phyloP scores from a whole-genome alignment of 75 land plant genomes.

The Picea sitchensis region DNA sequence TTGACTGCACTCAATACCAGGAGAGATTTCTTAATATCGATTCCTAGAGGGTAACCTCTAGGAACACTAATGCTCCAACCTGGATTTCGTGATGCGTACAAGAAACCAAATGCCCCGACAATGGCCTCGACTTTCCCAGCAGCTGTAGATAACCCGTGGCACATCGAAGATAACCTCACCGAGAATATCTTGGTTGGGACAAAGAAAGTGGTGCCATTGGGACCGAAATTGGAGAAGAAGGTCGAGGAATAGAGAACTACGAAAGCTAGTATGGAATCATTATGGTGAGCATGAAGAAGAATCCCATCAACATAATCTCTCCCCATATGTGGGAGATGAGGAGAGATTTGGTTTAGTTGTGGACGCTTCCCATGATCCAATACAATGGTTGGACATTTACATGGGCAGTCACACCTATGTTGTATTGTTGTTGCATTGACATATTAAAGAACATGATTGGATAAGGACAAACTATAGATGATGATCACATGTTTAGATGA shows the following conservation, averaged over 20 bases:
- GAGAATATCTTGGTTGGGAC: constrained; percentile 59
- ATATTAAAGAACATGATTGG: too few relatives aligned
- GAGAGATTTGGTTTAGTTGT: too few relatives aligned
- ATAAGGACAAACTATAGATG: too few relatives aligned
- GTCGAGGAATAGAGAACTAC: constrained; percentile 27
- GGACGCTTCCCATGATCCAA: too few relatives aligned
- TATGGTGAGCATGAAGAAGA: constrained; percentile 34
- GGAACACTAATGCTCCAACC: constrained; percentile 15
- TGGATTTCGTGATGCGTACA: constrained; percentile 43
- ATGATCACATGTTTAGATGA: too few relatives aligned
- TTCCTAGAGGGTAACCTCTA: constrained; percentile 37
- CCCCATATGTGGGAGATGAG: too few relatives aligned
- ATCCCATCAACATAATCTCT: constrained; percentile 19
- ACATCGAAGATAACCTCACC: constrained; percentile 42
- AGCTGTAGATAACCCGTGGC: constrained; percentile 17
- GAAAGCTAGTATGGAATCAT: constrained; percentile 31
- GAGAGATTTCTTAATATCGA: constrained; percentile 36
- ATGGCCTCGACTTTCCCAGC: constrained; percentile 52
- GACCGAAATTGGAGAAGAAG: constrained; percentile 26
- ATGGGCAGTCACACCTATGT: too few relatives aligned
- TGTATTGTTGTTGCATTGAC: too few relatives aligned
- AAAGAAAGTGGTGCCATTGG: constrained; percentile 39
- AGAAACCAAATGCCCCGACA: constrained; percentile 45
- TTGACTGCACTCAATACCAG: constrained; percentile 26
- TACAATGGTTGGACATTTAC: too few relatives aligned